Conservation (phyloP, 208 protist genomes). For the Trichomonas gallinae region DNA sequence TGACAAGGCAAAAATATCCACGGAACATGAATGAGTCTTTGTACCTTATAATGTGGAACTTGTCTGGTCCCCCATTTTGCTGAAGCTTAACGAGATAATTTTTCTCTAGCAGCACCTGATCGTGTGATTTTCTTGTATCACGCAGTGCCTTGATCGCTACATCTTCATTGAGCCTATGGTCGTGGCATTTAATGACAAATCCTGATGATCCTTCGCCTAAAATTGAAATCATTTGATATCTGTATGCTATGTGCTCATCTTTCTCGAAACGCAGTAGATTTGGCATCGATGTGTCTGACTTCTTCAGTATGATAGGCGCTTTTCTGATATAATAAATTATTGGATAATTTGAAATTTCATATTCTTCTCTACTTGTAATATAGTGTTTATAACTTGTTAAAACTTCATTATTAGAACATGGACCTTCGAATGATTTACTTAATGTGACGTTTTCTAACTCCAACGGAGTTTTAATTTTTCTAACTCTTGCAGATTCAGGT, state of each 20-base stretch:
- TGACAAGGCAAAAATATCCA: not conserved
- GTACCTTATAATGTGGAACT: not conserved
- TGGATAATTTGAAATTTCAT: not conserved
- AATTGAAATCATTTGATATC: not conserved
- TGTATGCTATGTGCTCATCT: not conserved
- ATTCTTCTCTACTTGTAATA: not conserved
- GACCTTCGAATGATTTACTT: not conserved
- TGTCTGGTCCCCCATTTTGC: not conserved
- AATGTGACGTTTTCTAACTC: not conserved
- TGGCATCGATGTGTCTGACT: not conserved
- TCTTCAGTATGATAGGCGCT: not conserved
- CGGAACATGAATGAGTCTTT: not conserved
- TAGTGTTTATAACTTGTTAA: not conserved
- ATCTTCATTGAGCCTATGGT: not conserved
- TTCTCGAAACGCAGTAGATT: not conserved
- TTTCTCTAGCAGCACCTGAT: not conserved
- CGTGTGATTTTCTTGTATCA: not conserved
- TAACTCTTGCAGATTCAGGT: not conserved
- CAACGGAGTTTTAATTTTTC: not conserved
- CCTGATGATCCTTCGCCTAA: not conserved
- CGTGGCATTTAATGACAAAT: not conserved
- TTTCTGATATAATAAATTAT: slow-evolving; percentile 4
- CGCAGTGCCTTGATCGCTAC: not conserved
- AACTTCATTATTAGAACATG: not conserved
- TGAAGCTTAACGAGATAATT: not conserved